Conservation (phyloP, 2,329 filamentous ascomycete species). For the Calonectria hawksworthii region DNA sequence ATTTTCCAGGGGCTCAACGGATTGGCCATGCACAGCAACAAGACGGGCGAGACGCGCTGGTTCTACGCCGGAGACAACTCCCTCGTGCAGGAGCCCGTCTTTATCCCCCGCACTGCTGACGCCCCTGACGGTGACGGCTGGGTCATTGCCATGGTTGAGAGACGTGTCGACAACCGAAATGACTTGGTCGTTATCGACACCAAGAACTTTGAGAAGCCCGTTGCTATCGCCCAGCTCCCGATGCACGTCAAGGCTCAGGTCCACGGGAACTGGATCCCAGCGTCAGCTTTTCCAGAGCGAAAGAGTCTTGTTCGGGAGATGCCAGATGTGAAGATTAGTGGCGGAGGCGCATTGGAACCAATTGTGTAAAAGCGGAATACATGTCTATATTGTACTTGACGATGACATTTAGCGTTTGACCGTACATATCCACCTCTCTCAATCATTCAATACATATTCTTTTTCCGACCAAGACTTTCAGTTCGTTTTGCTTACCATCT, state of each 20-base stretch:
- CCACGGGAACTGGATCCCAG: constrained; percentile 30
- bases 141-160: constrained; percentile 20
- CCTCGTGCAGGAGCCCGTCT: constrained; percentile 26
- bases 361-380: neutral
- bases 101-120: constrained; percentile 18
- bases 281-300: neutral
- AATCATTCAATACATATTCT: neutral
- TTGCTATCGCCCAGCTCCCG: constrained; percentile 27
- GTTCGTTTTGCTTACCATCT: no score
- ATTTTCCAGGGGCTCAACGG: constrained; percentile 27
- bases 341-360: constrained; percentile 8
- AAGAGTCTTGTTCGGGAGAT: constrained; percentile 13
- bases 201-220: constrained; percentile 16
- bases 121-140: constrained; percentile 27
- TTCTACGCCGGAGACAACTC: constrained; percentile 28
- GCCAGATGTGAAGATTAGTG: neutral
- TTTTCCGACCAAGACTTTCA: no score
- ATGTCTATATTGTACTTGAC: neutral
- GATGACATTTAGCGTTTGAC: neutral
- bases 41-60: constrained; percentile 12
- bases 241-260: constrained; percentile 28
- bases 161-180: constrained; percentile 12
- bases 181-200: constrained; percentile 31
- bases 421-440: neutral
- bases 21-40: constrained; percentile 17